Evolutionary conservation across 1,284 basidiomycete species (phyloP).

Genomic region (Apiotrichum brassicae): DNA sequence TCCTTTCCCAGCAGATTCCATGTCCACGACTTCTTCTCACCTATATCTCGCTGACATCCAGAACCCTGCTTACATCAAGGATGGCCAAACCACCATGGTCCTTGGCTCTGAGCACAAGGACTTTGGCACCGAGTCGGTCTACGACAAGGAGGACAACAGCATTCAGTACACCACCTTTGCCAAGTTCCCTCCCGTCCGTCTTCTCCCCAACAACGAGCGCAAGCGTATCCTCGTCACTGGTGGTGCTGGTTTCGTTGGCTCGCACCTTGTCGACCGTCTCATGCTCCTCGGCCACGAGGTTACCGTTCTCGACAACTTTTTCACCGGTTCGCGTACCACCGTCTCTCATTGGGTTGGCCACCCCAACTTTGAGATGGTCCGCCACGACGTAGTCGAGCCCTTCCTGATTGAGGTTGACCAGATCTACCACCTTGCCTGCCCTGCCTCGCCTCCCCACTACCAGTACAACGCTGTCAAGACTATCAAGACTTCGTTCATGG

Average conservation of each 20-base stretch:
- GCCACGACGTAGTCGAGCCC: slow-evolving; percentile 93
- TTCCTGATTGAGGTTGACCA: slow-evolving; percentile 97
- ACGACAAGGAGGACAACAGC: slow-evolving; percentile 64
- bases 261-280: slow-evolving; percentile 91
- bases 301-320: slow-evolving; percentile 96
- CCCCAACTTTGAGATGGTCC: slow-evolving; percentile 95
- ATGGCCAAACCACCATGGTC: slow-evolving; percentile 56
- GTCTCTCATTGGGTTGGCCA: slow-evolving; percentile 87
- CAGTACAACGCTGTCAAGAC: slow-evolving; percentile 95
- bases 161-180: slow-evolving; percentile 87
- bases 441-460: slow-evolving; percentile 91
- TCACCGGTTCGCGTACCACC: slow-evolving; percentile 92
- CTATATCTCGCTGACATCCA: slow-evolving; percentile 5
- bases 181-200: slow-evolving; percentile 83
- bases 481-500: slow-evolving; percentile 96
- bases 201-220: slow-evolving; percentile 66
- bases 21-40: not conserved
- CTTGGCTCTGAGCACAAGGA: slow-evolving; percentile 41
- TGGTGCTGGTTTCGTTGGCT: slow-evolving; percentile 95
- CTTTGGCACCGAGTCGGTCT: slow-evolving; percentile 78
- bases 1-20: not conserved
- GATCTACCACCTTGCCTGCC: slow-evolving; percentile 94
- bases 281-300: slow-evolving; percentile 98
- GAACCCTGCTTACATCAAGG: slow-evolving; percentile 45
- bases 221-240: slow-evolving; percentile 86